Base-by-base conservation (phyloP, 805 yeast species). In the Scheffersomyces stipitis region DNA sequence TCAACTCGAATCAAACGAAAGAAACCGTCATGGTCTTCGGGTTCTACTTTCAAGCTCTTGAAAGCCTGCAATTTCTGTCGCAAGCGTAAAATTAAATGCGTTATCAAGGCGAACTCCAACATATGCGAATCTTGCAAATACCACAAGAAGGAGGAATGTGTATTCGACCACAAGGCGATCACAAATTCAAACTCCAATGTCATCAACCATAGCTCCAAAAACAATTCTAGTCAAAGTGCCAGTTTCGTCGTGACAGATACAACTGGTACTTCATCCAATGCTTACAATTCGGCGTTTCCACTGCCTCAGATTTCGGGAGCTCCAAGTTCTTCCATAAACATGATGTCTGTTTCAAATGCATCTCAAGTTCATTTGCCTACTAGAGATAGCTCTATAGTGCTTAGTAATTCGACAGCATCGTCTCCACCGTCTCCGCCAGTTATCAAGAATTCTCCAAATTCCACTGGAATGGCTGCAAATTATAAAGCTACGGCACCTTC, bases 1-100 rank as follows among this genome's bases (percentile, higher is more conserved):
- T n/a, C n/a, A n/a, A 7, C 7, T 10, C 7, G 24, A 10, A 20
- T 20, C 7, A 20, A 20, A 10, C 7, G 24, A 10, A 20, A 20
- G 10, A 20, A 20, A 10, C 24, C 24, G 24, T 20, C 24, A 10
- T 20, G 24, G 24, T 10, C 7, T 7, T 20, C 24, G 24, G 24
- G 24, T 10, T 20, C 24, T 20, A 20, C 24, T 7, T 20, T 20
- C 37, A 50, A 52, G 35, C 30, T 52, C 9, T 26, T 52, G 8
- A 46, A 46, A 31, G 56, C 56, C 1, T 52, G 56, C 31, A 50
- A 42, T 26, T 42, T 44, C 26, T 52, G 55, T 36, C 18, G 55
- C 15, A 46, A 42, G 28, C 29, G 54, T 10, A 52, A 52, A 37
- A 45, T 46, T 4, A 48, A 48, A 36, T 52, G 56, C 31, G 45